These are phyloP conservation scores for Eucalyptus regnans DNA, from an alignment of 345 rosid species.

Conservation along the genomic window DNA sequence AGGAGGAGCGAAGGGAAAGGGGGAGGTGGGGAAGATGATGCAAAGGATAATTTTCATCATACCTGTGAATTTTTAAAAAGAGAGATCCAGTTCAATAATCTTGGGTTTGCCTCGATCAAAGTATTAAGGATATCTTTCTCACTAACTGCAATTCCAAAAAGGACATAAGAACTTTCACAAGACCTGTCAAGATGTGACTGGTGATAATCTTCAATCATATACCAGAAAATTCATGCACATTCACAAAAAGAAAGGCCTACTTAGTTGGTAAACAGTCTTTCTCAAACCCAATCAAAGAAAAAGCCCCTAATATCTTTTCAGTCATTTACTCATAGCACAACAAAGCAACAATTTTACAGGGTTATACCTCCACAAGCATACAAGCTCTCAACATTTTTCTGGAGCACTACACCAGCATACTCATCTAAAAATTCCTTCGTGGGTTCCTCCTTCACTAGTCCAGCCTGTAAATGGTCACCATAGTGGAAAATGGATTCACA, in stretches of 20 bases:
- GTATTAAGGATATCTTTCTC: conserved; percentile 61
- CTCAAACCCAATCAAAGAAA: neutral
- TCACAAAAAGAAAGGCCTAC: neutral
- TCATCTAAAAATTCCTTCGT: conserved; percentile 52
- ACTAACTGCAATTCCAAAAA: conserved; percentile 38
- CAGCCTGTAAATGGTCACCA: conserved; percentile 41
- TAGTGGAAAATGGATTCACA: neutral
- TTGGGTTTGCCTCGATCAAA: conserved; percentile 65
- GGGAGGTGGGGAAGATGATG: neutral
- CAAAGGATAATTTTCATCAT: neutral
- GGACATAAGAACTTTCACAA: neutral
- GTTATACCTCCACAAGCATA: conserved; percentile 87
- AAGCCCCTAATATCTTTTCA: neutral
- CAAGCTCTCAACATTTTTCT: conserved; percentile 74
- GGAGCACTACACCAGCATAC: conserved; percentile 50
- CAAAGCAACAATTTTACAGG: neutral
- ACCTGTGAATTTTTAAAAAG: conserved; percentile 67
- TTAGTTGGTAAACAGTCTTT: neutral
- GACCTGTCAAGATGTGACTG: neutral
- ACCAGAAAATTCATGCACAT: neutral
- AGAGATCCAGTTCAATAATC: conserved; percentile 59
- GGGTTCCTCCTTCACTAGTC: conserved; percentile 55
- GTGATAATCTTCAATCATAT: neutral
- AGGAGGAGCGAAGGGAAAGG: no score
- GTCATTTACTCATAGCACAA: neutral